Percentiles rank a stretch among this genome's conserved stretches.
Conservation (phyloP, 257 asterid genomes). For the Fraxinus quadrangulata region DNA sequence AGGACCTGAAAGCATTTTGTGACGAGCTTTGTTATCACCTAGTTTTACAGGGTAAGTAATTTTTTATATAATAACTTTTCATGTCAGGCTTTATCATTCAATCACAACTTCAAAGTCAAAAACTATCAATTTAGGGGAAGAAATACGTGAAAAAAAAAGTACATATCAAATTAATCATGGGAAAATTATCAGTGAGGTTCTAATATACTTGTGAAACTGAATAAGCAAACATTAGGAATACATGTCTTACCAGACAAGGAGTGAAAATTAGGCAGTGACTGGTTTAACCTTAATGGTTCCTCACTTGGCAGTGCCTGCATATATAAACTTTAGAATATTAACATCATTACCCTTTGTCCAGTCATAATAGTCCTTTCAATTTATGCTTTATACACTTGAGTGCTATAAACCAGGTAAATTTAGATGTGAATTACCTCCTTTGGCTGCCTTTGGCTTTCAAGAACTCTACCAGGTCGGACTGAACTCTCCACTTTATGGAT, state of each 20-base stretch:
- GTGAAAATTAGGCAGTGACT: slow-evolving; percentile 50
- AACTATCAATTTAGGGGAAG: background rate
- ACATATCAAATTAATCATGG: background rate
- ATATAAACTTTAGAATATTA: slow-evolving; percentile 15
- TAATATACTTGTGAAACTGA: slow-evolving; percentile 9
- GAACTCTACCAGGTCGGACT: slow-evolving; percentile 58
- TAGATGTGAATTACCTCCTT: slow-evolving; percentile 62
- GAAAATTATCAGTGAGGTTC: slow-evolving; percentile 15
- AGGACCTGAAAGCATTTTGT: background rate
- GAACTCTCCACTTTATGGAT: slow-evolving; percentile 63
- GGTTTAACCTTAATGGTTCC: slow-evolving; percentile 63
- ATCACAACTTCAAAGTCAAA: slow-evolving; percentile 17
- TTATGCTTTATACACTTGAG: slow-evolving; percentile 4
- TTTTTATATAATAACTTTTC: slow-evolving; percentile 5
- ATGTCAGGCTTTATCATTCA: background rate
- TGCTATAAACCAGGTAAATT: slow-evolving; percentile 8
- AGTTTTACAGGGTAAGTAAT: background rate
- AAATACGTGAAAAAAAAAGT: background rate
- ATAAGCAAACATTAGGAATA: slow-evolving; percentile 17
- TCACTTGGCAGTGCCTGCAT: slow-evolving; percentile 75
- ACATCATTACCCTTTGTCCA: slow-evolving; percentile 10
- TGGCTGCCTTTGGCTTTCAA: slow-evolving; percentile 62
- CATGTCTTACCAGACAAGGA: slow-evolving; percentile 57
- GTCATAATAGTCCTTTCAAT: slow-evolving; percentile 14
- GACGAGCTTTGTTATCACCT: background rate